These are phyloP conservation scores for Naganishia onofrii DNA, from an alignment of 768 basidiomycete species.

Conservation along the genomic window DNA sequence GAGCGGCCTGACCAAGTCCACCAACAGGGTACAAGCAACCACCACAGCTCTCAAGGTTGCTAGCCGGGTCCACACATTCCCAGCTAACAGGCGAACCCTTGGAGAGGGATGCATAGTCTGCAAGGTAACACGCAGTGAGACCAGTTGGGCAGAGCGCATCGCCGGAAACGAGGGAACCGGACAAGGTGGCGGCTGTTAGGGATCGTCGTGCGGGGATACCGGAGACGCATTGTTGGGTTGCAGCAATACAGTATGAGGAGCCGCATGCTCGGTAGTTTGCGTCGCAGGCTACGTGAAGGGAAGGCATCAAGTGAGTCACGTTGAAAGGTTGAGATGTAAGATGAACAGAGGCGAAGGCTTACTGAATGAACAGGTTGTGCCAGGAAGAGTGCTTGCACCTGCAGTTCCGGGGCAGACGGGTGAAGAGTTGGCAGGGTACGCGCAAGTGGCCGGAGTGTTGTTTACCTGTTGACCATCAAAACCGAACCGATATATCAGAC, in stretches of 20 bases:
- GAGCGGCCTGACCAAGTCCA: not conserved
- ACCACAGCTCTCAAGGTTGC: constrained; percentile 21
- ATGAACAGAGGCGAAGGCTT: not conserved
- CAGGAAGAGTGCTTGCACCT: constrained; percentile 1
- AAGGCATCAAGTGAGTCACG: not conserved
- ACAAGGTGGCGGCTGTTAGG: not conserved
- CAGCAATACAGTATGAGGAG: not conserved
- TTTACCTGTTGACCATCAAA: not conserved
- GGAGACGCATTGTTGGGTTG: constrained; percentile 2
- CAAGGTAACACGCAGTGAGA: constrained; percentile 2
- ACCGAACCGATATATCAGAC: not conserved
- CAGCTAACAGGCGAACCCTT: not conserved
- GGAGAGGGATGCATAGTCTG: not conserved
- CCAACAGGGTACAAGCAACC: constrained; percentile 13
- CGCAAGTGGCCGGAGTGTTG: not conserved
- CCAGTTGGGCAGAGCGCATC: constrained; percentile 12
- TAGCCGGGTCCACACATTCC: constrained; percentile 21
- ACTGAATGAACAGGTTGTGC: constrained; percentile 17
- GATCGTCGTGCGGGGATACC: constrained; percentile 15
- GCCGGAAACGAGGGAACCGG: not conserved
- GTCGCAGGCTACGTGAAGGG: not conserved
- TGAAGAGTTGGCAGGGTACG: constrained; percentile 7
- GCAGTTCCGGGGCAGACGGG: constrained; percentile 1
- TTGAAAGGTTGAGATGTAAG: not conserved
- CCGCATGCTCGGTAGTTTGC: not conserved